phyloP scores from a whole-genome alignment of 2,329 filamentous ascomycete genomes.

The Tolypocladium ophioglossoides region DNA sequence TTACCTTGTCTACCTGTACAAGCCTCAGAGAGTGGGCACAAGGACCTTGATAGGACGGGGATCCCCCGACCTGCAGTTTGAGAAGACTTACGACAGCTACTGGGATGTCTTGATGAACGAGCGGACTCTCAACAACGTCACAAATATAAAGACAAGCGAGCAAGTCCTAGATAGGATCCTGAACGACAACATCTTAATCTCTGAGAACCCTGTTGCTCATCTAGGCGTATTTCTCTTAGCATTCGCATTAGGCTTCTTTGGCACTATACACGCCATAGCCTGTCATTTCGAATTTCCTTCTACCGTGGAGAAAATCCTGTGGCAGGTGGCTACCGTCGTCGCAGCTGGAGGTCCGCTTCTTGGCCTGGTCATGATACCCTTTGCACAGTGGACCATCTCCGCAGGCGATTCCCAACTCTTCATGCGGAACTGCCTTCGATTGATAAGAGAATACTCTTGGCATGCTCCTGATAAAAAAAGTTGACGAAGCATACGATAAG shows the following conservation, averaged over 20 bases:
- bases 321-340: not conserved
- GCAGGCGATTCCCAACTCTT: not conserved
- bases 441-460: not conserved
- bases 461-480: not conserved
- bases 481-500: not conserved
- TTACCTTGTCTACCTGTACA: not conserved
- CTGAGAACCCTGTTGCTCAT: not conserved
- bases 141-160: not conserved
- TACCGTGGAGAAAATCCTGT: not conserved
- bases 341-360: not conserved
- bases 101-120: not conserved
- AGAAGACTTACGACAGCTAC: not conserved
- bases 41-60: no score
- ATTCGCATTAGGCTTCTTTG: not conserved
- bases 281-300: not conserved
- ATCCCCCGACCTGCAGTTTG: not conserved
- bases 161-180: not conserved
- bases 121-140: not conserved
- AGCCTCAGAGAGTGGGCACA: not conserved
- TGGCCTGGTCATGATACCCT: not conserved
- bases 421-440: not conserved
- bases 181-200: not conserved
- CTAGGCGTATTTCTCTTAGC: not conserved
- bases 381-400: not conserved
- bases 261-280: not conserved